Conservation (phyloP, 495 filamentous ascomycete genomes). For the Stereocaulon alpinum region DNA sequence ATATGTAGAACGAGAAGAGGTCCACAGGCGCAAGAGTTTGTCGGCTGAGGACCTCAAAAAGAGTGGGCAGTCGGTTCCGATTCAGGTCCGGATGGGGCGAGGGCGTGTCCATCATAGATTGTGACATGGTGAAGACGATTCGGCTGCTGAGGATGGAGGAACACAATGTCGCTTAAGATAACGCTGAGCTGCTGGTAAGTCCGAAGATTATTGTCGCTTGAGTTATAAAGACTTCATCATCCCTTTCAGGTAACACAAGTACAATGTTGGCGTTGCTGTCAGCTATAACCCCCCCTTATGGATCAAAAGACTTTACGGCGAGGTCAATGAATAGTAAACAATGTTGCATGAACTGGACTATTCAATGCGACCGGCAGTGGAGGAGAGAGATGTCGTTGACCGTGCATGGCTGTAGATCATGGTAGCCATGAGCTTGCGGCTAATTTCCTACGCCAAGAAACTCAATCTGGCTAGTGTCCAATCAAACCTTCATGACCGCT, state of each 20-base stretch:
- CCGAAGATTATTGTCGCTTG: background rate
- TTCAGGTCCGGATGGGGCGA: slow-evolving; percentile 19
- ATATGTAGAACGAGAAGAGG: slow-evolving; percentile 98
- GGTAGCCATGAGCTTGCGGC: slow-evolving; percentile 1
- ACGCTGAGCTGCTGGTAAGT: background rate
- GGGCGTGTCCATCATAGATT: slow-evolving; percentile 19
- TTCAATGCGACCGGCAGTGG: background rate
- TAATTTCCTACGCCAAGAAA: slow-evolving; percentile 2
- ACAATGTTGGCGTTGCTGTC: background rate
- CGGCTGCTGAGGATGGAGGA: background rate
- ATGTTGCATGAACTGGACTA: background rate
- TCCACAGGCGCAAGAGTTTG: slow-evolving; percentile 87
- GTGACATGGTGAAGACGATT: slow-evolving; percentile 2
- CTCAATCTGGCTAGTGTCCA: background rate
- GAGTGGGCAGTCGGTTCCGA: slow-evolving; percentile 79
- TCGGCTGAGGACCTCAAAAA: slow-evolving; percentile 90
- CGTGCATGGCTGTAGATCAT: background rate
- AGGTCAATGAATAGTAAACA: background rate
- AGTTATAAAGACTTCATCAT: background rate
- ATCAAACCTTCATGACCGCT: background rate
- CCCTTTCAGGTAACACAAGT: background rate
- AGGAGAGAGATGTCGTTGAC: background rate
- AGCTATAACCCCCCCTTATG: background rate
- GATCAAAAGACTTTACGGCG: background rate
- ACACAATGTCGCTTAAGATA: background rate